Percentiles rank a stretch among this genome's conserved stretches.
These are phyloP conservation scores for Pythium oligandrum DNA, from an alignment of 352 stramenopile species.

Conservation along the genomic window DNA sequence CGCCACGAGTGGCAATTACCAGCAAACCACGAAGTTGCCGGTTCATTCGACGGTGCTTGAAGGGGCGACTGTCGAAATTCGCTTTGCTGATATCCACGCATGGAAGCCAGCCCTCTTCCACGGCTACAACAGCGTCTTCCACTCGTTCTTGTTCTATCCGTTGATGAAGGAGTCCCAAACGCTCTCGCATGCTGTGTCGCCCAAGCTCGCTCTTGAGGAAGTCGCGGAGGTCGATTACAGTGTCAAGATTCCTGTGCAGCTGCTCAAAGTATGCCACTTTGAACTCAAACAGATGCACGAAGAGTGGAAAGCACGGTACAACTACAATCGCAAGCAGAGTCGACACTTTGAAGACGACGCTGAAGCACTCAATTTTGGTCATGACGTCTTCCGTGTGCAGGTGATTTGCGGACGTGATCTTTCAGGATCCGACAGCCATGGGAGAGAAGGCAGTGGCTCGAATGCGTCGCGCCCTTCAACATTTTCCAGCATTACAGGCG, in stretches of 20 bases:
- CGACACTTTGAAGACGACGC: constrained; percentile 75
- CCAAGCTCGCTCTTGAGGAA: constrained; percentile 76
- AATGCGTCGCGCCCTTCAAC: constrained; percentile 24
- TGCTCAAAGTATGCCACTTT: constrained; percentile 64
- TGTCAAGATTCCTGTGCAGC: constrained; percentile 72
- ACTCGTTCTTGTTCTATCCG: constrained; percentile 62
- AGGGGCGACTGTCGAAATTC: constrained; percentile 55
- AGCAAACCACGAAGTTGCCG: constrained; percentile 59
- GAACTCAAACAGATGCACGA: constrained; percentile 73
- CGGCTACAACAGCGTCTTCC: constrained; percentile 43
- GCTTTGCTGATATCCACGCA: constrained; percentile 45
- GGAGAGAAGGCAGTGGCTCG: neutral
- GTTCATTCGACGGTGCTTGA: constrained; percentile 60
- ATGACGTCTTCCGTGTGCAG: constrained; percentile 76
- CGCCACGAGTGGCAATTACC: constrained; percentile 48
- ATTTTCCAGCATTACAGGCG: constrained; percentile 42
- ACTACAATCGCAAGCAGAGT: constrained; percentile 71
- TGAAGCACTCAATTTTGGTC: constrained; percentile 71
- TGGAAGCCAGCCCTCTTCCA: constrained; percentile 47
- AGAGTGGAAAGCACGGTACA: constrained; percentile 73
- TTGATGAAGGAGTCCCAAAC: constrained; percentile 49
- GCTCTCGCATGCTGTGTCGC: constrained; percentile 34
- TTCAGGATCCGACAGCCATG: constrained; percentile 3
- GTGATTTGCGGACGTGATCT: constrained; percentile 62
- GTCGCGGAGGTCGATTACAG: constrained; percentile 73